Base-by-base conservation (phyloP, 2,329 filamentous ascomycete species). In the Fulvia fulva region DNA sequence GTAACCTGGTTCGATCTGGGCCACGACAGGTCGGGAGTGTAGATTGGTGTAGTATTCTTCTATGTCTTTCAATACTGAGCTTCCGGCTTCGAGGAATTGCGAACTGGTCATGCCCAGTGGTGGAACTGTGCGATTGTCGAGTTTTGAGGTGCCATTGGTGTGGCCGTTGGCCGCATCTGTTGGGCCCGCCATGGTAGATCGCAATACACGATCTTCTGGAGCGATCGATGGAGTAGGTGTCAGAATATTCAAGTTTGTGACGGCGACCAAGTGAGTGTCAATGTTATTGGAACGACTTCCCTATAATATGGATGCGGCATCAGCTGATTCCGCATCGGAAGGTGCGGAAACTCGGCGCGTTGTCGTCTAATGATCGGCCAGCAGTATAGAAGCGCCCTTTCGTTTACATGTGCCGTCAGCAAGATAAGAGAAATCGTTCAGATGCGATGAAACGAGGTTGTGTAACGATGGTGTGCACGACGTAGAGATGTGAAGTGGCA, bases 1-100 rank as follows among this genome's bases (percentile, higher is more conserved):
- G 73, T 96, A 97, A 56, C 93, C 93, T 0, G 93, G 93, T 59
- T 88, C 79, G 51, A 97, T 87, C 54, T 83, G 83, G 12, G 92
- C 88, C 8, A 95, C 78, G 37, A 96, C 91, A 47, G 84, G 84
- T 19, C 85, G 85, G 1, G 83, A 78, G 51, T 84, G 79, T 55
- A 97, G 81, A 22, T 80, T 88, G 62, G 92, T 86, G 71, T 94
- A 93, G 78, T 97, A 96, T 55, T 85, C 80, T 69, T 90, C 85
- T 70, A 97, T 95, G 59, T 96, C 89, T 65, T 95, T 89, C 70
- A 96, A 85, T 60, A 88, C 87, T 57, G 86, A 83, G 63, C 90
- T 84, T 46, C 90, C 91, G 63, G 90, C 90, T 60, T 84, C 78
- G 63, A 86, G 83, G 75, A 96, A 97, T 68, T 93, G 84, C 56